phyloP scores from a whole-genome alignment of 169 alveolate genomes.

The Cryptosporidium ubiquitum region DNA sequence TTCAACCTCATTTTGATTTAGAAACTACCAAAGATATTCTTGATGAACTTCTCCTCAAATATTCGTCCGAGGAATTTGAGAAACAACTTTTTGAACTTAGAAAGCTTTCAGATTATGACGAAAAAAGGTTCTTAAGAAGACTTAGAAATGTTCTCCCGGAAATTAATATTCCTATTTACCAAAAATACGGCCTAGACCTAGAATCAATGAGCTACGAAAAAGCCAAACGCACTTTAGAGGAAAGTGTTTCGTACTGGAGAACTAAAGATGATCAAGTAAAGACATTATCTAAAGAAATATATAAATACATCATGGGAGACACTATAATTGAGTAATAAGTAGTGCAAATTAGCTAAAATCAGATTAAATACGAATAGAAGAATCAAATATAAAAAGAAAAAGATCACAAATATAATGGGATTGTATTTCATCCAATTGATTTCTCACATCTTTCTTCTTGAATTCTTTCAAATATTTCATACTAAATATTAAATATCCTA shows the following conservation, averaged over 20 bases:
- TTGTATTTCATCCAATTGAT: too few relatives aligned
- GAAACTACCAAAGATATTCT: conserved; percentile 58
- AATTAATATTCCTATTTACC: conserved; percentile 6
- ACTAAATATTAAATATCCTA: too few relatives aligned
- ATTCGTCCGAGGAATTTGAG: conserved; percentile 58
- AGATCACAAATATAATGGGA: neutral
- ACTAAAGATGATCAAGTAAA: conserved; percentile 13
- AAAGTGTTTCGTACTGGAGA: conserved; percentile 66
- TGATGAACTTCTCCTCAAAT: conserved; percentile 13
- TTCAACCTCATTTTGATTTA: conserved; percentile 32
- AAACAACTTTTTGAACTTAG: conserved; percentile 25
- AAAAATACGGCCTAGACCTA: conserved; percentile 25
- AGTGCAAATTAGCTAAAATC: too few relatives aligned
- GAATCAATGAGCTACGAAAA: conserved; percentile 8
- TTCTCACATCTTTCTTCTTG: too few relatives aligned
- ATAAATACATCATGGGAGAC: conserved; percentile 64
- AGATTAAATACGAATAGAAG: too few relatives aligned
- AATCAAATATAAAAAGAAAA: neutral
- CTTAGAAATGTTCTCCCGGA: conserved; percentile 41
- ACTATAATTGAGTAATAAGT: conserved; percentile 7
- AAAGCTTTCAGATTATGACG: conserved; percentile 59
- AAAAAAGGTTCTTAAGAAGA: conserved; percentile 33
- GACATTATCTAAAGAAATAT: conserved; percentile 46
- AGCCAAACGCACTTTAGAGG: conserved; percentile 39
- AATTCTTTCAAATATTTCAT: too few relatives aligned